phyloP scores from a whole-genome alignment of 164 flowering plant genomes.

The Platanus orientalis region DNA sequence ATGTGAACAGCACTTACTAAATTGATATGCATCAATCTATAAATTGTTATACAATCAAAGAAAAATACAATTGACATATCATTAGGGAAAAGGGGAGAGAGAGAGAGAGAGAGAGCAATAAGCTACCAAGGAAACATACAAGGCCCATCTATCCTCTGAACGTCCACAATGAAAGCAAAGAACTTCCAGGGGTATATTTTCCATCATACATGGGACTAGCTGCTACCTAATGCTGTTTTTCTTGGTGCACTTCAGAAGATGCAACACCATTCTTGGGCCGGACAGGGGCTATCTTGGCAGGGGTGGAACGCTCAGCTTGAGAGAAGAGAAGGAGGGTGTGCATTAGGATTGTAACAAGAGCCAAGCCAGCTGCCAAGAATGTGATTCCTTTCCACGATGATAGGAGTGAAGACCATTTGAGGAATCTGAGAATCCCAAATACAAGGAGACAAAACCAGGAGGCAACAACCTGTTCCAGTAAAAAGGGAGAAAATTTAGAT shows the following conservation, averaged over 20 bases:
- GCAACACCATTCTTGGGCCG: conserved; percentile 19
- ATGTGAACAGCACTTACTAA: no score
- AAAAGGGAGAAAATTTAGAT: neutral
- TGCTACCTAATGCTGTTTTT: conserved; percentile 8
- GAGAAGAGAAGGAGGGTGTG: conserved; percentile 62
- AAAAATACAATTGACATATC: no score
- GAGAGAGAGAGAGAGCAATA: no score
- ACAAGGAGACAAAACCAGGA: conserved; percentile 46
- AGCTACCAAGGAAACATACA: no score
- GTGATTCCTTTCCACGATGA: conserved; percentile 64
- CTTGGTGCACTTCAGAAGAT: conserved; percentile 19
- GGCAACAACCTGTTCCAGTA: conserved; percentile 39
- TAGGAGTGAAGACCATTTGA: conserved; percentile 40
- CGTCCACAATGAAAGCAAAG: no score
- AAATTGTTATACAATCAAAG: no score
- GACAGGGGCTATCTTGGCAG: conserved; percentile 25
- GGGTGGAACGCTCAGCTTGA: conserved; percentile 57
- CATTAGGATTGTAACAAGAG: conserved; percentile 49
- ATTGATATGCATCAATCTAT: no score
- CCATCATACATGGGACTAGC: no score
- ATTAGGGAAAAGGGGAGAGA: no score
- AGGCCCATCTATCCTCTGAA: no score
- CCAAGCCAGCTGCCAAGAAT: conserved; percentile 34
- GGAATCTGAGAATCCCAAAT: conserved; percentile 27
- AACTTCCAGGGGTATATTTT: no score